Evolutionary conservation across 352 stramenopile genomes (phyloP).

Genomic region (Pythium myriotylum): DNA sequence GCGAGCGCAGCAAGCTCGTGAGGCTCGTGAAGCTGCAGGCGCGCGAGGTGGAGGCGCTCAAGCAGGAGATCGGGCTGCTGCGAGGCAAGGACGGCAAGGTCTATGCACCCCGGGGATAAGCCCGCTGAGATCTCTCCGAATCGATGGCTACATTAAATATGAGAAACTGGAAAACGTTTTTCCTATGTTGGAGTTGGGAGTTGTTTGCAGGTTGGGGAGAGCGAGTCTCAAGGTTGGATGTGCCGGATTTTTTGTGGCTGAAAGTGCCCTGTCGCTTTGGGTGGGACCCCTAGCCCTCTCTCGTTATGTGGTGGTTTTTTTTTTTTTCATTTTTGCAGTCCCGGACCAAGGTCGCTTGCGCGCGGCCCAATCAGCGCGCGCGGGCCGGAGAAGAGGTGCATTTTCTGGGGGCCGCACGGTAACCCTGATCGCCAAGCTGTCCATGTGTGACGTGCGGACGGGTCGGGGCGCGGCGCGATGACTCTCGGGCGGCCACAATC

Average conservation of each 20-base stretch:
- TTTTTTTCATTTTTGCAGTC: too few relatives aligned
- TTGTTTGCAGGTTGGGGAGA: neutral
- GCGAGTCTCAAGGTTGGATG: neutral
- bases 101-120: constrained; percentile 49
- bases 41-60: constrained; percentile 90
- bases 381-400: constrained; percentile 13
- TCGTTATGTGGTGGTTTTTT: constrained; percentile 18
- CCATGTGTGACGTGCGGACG: constrained; percentile 1
- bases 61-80: constrained; percentile 87
- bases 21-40: constrained; percentile 91
- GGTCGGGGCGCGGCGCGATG: constrained; percentile 11
- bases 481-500: constrained; percentile 5
- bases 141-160: constrained; percentile 25
- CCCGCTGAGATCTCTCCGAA: constrained; percentile 2
- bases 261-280: constrained; percentile 16
- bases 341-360: too few relatives aligned
- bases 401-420: neutral
- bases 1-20: constrained; percentile 89
- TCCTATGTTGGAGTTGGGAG: constrained; percentile 6
- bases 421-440: constrained; percentile 29
- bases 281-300: constrained; percentile 10
- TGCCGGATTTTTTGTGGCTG: neutral
- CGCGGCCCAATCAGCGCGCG: constrained; percentile 17
- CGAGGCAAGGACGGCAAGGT: constrained; percentile 84
- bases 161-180: constrained; percentile 3